A percentile compares a stretch with the other conserved stretches of the same genome.
Evolutionary conservation across 2,329 filamentous ascomycete species (phyloP).

Genomic region (Lizonia empirigonia): DNA sequence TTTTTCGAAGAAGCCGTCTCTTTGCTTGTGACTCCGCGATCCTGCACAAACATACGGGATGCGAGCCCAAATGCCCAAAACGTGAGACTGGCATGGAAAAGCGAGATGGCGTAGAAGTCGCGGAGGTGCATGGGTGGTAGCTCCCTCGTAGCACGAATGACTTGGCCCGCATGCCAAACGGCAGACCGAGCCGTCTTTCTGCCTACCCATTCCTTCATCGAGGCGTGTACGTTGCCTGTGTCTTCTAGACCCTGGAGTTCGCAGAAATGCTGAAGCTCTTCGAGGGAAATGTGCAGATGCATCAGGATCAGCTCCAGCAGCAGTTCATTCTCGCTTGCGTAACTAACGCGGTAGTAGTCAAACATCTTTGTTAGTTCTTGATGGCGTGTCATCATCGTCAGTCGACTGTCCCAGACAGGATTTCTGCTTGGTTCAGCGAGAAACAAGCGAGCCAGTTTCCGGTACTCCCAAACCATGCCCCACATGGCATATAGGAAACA

Average conservation of each 20-base stretch:
- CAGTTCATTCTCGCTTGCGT: background rate
- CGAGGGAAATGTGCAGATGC: background rate
- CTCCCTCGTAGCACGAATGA: slow-evolving; percentile 49
- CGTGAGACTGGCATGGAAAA: slow-evolving; percentile 64
- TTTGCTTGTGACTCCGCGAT: background rate
- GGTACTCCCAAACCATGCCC: background rate
- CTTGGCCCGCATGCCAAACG: background rate
- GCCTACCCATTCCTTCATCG: background rate
- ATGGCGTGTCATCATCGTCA: background rate
- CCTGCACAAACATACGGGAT: background rate
- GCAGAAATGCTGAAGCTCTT: background rate
- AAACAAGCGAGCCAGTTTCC: background rate
- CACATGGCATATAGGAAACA: background rate
- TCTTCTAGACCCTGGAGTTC: background rate
- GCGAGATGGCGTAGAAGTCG: slow-evolving; percentile 67
- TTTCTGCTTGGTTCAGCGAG: background rate
- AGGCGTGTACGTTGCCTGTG: background rate
- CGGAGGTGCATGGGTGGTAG: slow-evolving; percentile 47
- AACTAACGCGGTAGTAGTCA: background rate
- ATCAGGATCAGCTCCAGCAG: background rate
- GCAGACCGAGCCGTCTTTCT: background rate
- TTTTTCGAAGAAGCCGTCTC: background rate
- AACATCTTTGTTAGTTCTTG: background rate
- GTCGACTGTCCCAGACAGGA: background rate
- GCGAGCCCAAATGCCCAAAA: background rate